Evolutionary conservation across 345 rosid species (phyloP).

Genomic region (Pugionium dolabratum): DNA sequence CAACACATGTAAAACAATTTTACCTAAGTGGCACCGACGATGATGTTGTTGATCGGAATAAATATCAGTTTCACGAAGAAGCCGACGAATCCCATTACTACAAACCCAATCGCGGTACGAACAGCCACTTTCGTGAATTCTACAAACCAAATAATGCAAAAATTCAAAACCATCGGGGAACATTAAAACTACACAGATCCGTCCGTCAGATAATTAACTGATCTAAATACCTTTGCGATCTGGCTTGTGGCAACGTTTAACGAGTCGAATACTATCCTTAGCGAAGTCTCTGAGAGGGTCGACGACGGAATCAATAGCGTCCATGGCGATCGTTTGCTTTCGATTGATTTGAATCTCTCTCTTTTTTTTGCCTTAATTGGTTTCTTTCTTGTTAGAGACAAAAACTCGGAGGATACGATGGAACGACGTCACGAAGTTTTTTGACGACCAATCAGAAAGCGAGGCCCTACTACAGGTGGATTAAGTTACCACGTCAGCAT

Average conservation of each 20-base stretch:
- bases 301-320: constrained; percentile 68
- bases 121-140: constrained; percentile 78
- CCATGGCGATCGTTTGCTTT: constrained; percentile 45
- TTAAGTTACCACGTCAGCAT: constrained; percentile 10
- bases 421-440: constrained; percentile 17
- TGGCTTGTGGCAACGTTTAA: constrained; percentile 80
- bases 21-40: constrained; percentile 46
- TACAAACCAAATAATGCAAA: constrained; percentile 17
- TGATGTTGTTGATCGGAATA: constrained; percentile 45
- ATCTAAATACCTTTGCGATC: constrained; percentile 48
- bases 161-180: not conserved
- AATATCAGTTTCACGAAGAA: constrained; percentile 75
- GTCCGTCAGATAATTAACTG: too few relatives aligned
- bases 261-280: constrained; percentile 72
- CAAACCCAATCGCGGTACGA: constrained; percentile 76
- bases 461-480: constrained; percentile 3
- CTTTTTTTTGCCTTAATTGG: too few relatives aligned
- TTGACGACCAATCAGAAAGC: constrained; percentile 15
- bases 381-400: not conserved
- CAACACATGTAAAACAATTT: not conserved
- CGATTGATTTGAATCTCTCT: constrained; percentile 10
- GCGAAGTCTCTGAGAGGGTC: constrained; percentile 81
- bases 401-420: not conserved
- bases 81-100: constrained; percentile 32
- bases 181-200: too few relatives aligned